Conservation (phyloP, 352 stramenopile genomes). For the Pythium dissotocum region DNA sequence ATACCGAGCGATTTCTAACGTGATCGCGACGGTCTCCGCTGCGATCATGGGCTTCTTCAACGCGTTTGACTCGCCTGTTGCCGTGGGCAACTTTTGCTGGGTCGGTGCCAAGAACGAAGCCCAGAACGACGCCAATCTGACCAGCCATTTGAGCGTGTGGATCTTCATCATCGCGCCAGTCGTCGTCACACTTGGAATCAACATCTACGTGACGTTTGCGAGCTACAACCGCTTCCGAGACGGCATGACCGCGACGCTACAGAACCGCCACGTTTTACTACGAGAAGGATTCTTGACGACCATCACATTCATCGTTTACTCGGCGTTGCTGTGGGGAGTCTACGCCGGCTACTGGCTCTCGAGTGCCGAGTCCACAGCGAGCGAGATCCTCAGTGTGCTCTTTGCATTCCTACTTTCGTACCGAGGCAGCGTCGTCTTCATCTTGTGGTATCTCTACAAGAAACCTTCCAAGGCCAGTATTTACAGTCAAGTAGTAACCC, state of each 20-base stretch:
- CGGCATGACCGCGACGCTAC: constrained; percentile 58
- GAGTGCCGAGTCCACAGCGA: constrained; percentile 26
- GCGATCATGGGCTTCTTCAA: constrained; percentile 55
- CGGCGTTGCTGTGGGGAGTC: constrained; percentile 60
- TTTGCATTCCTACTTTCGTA: constrained; percentile 78
- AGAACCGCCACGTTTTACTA: constrained; percentile 55
- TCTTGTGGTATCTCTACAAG: constrained; percentile 77
- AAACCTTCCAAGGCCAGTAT: constrained; percentile 23
- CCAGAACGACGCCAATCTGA: constrained; percentile 35
- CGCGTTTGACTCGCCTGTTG: constrained; percentile 55
- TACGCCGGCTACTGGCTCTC: constrained; percentile 70
- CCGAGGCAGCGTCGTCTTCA: constrained; percentile 64
- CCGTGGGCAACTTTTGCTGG: constrained; percentile 75
- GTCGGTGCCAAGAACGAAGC: constrained; percentile 50
- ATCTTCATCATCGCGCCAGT: constrained; percentile 69
- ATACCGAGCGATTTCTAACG: constrained; percentile 59
- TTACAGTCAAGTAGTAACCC: background rate
- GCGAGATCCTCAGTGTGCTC: constrained; percentile 45
- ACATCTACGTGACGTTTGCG: constrained; percentile 69
- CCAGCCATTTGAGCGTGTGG: constrained; percentile 46
- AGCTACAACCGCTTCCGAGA: constrained; percentile 62
- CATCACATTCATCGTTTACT: constrained; percentile 69
- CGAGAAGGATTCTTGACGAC: constrained; percentile 73
- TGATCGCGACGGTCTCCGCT: constrained; percentile 36
- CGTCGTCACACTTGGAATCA: constrained; percentile 49